A percentile compares a stretch with the other conserved stretches of the same genome.
Evolutionary conservation across 192 early-diverging fungal genomes (phyloP).

Genomic region (Dispira simplex): DNA sequence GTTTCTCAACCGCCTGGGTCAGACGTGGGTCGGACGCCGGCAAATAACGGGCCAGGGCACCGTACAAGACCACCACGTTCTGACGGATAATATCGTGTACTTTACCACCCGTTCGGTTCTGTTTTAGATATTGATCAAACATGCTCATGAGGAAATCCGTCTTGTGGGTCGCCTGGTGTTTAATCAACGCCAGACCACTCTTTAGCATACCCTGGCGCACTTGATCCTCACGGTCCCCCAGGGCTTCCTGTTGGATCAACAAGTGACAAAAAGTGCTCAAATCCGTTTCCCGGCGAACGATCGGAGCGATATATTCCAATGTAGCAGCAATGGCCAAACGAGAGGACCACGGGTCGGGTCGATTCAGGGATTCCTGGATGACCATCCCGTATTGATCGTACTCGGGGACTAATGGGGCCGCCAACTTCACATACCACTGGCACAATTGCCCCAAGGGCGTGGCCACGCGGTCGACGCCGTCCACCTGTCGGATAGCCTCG

Average conservation of each 20-base stretch:
- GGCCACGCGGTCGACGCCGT: constrained; percentile 22
- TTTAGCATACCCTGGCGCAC: constrained; percentile 77
- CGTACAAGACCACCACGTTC: constrained; percentile 82
- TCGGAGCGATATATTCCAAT: constrained; percentile 47
- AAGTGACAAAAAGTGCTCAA: constrained; percentile 50
- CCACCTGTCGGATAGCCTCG: constrained; percentile 37
- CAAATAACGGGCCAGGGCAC: constrained; percentile 79
- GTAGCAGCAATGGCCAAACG: constrained; percentile 72
- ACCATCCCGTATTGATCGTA: constrained; percentile 86
- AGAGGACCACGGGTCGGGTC: constrained; percentile 60
- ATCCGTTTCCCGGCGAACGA: constrained; percentile 28
- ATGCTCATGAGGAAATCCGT: constrained; percentile 51
- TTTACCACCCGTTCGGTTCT: constrained; percentile 27
- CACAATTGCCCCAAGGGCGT: constrained; percentile 10
- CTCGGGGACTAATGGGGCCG: constrained; percentile 61
- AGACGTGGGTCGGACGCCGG: constrained; percentile 56
- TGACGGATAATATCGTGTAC: constrained; percentile 81
- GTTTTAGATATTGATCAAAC: constrained; percentile 61
- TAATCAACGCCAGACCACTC: constrained; percentile 65
- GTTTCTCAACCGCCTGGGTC: constrained; percentile 62
- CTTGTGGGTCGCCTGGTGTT: constrained; percentile 47
- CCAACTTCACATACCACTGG: constrained; percentile 24
- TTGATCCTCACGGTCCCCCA: constrained; percentile 65
- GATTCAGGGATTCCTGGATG: constrained; percentile 67
- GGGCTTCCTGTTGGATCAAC: constrained; percentile 64